Evolutionary conservation across 306 rosid species (phyloP), one percentile per base, ranked within the genome.

Genomic region (Rosa persica): DNA sequence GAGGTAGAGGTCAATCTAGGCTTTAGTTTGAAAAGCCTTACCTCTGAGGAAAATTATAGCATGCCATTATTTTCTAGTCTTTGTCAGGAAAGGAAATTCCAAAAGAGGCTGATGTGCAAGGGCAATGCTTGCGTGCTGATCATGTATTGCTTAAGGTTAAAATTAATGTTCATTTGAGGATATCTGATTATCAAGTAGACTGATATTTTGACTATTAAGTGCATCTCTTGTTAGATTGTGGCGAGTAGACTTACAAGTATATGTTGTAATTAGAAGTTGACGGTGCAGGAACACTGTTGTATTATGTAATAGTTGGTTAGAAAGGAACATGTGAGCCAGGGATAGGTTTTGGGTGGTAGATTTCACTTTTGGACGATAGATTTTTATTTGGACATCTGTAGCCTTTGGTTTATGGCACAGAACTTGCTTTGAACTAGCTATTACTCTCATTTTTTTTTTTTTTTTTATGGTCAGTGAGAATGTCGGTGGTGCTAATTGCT

Each of bases 11-110:
- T 30, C 36, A 30, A 49, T 72, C 2, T n/a, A 4, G 55, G 34
- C 19, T 0, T 27, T 46, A 25, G 60, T 42, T 75, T 43, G 40
- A 11, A 44, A 19, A 25, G 20, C 44, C 48, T 42, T n/a, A 60
- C 65, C 34, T 22, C 39, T 67, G 27, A 57, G 36, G 36, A 30
- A 30, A 30, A 30, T 39, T 39, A 39, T 74, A 19, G 65, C 12
- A 40, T 38, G 42, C 23, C 12, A 61, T 11, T 34, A 17, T 70
- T 75, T 62, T 30, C n/a, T 38, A 48, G 66, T 60, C 7, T 78
- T 57, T 27, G 81, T 81, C 84, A 95, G 99, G 96, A 46, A 93
- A 85, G 86, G 87, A 88, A 67, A 87, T 95, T 78, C 90, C 97
- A 39, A 89, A 87, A 80, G 93, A 86, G 82, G 81, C 80, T 62